Evolutionary conservation across 495 filamentous ascomycete genomes (phyloP), one percentile per base, ranked within the genome.

Genomic region (Penicillium waksmanii): DNA sequence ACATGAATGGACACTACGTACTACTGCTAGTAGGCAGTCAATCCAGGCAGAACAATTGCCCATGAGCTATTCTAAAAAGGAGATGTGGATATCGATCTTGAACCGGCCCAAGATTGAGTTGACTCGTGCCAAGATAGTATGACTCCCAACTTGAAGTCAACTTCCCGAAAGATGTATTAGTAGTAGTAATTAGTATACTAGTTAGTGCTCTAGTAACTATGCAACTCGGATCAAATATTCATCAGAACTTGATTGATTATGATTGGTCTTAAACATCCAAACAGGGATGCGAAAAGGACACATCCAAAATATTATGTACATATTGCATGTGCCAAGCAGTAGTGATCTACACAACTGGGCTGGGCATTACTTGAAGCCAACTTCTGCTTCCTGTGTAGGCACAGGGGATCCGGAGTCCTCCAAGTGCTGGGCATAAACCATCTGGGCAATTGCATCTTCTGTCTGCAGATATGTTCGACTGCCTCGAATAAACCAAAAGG

Each of bases 401-500:
- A 19, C 46, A 48, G 46, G 46, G 10, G 40, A 15, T 47, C 56
- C 59, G 3, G 49, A 47, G 55, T 66, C 61, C 53, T 79, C 76
- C 61, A 79, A 52, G 35, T 68, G 65, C 63, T 76, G 73, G 46
- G 77, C 77, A 31, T 73, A 64, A 35, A 77, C 65, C 72, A 80
- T 78, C 44, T 73, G 66, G 15, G 67, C 70, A 31, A 77, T 66
- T 0, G 77, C 69, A 61, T 78, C 73, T 51, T 80, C 74, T 5
- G 77, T 77, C 57, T 69, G 62, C 15, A 80, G 63, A 57, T 78
- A 80, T 7, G 71, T 76, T 5, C 59, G 55, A 27, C 62, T 63
- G 3, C 78, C 78, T 52, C 64, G 60, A 3, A 81, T 53, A 48
- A 76, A 75, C 78, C 78, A 81, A 46, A 81, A 81, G 3, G 64